Evolutionary conservation across 495 filamentous ascomycete species (phyloP), one percentile per base, ranked within the genome.

Genomic region (Annulohypoxylon nitens): DNA sequence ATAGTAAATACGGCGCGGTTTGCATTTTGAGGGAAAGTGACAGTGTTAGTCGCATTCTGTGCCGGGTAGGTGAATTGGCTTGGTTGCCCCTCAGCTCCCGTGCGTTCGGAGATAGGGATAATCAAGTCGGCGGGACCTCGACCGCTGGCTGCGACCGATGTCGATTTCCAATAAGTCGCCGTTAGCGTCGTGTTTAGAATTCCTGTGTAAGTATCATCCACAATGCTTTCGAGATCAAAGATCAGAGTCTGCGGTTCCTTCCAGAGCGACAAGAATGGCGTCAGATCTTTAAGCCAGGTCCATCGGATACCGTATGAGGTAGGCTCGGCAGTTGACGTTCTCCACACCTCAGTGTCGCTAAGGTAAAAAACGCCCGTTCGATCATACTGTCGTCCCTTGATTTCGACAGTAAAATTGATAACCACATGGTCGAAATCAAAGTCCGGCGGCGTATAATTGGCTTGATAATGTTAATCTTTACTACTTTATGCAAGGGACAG

Each of bases 281-380:
- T 91, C 88, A 95, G 90, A 74, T 97, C 94, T 78, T 97, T 97
- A 54, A 91, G 83, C 74, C 97, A 96, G 3, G 89, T 90, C 90
- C 86, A 89, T 36, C 80, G 77, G 59, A 97, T 96, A 2, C 94
- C 94, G 4, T 81, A 82, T 43, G 85, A 83, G 0, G 90, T 94
- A 0, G 94, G 94, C 79, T 97, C 92, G 0, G 94, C 93, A 2
- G 95, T 97, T 4, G 93, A 95, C 1, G 95, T 97, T 30, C 94
- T 85, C 83, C 91, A 97, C 8, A 97, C 87, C 76, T 97, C 94
- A 23, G 87, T 89, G 78, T 96, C 92, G n/a, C 90, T 90, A 53
- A 97, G 83, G 67, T 93, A 97, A 87, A 97, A 91, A 33, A 93
- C 76, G 5, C 90, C 94, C 6, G 97, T 84, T 11, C 94, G 86